A percentile compares a stretch with the other conserved stretches of the same genome.
phyloP scores from a whole-genome alignment of 2,329 filamentous ascomycete species.

The Pseudocercospora fijiensis region DNA sequence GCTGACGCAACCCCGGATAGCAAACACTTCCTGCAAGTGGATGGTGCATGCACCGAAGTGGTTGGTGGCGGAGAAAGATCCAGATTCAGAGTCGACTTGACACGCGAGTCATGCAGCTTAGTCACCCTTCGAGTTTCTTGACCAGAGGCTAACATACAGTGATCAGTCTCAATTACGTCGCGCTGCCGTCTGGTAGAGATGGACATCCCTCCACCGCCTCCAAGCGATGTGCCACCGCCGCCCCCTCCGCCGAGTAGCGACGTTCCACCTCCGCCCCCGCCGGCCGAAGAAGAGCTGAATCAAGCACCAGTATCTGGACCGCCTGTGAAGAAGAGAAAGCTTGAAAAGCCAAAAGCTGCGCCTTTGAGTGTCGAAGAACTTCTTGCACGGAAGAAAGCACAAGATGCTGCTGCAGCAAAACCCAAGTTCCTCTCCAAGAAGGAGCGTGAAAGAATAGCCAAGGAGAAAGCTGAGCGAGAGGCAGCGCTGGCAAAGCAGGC shows the following conservation, averaged over 20 bases:
- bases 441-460: constrained; percentile 74
- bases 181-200: not conserved
- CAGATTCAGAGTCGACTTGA: not conserved
- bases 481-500: constrained; percentile 64
- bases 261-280: constrained; percentile 13
- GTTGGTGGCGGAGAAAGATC: not conserved
- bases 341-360: constrained; percentile 42
- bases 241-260: constrained; percentile 16
- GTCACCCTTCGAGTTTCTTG: not conserved
- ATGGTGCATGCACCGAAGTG: not conserved
- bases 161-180: not conserved
- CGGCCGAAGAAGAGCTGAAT: constrained; percentile 2
- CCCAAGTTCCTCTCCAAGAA: constrained; percentile 84
- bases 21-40: not conserved
- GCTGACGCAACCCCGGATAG: too few species aligned
- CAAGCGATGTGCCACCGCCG: constrained; percentile 23
- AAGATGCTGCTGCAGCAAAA: constrained; percentile 79
- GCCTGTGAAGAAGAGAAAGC: constrained; percentile 50
- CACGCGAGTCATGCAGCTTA: not conserved
- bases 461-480: constrained; percentile 69
- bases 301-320: not conserved
- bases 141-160: not conserved
- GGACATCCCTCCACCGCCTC: constrained; percentile 20
- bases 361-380: constrained; percentile 84
- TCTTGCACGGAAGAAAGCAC: constrained; percentile 78